A percentile compares a stretch with the other conserved stretches of the same genome.
Conservation (phyloP, 495 filamentous ascomycete species). For the Neurospora sp. region DNA sequence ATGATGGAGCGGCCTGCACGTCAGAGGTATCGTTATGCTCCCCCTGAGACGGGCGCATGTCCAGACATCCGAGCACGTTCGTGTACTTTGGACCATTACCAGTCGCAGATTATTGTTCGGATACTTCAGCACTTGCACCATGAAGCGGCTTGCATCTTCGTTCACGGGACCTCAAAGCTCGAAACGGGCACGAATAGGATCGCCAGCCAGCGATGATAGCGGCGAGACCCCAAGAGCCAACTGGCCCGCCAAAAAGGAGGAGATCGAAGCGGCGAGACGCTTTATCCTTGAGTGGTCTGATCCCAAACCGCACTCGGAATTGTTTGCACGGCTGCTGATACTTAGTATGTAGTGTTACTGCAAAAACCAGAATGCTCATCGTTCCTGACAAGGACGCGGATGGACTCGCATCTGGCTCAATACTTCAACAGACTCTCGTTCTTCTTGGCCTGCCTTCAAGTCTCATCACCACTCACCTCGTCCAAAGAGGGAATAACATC, state of each 20-base stretch:
- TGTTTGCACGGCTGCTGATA: constrained; percentile 4
- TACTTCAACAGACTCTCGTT: constrained; percentile 43
- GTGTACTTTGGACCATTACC: not conserved
- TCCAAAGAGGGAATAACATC: constrained; percentile 41
- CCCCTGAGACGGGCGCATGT: not conserved
- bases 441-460: constrained; percentile 36
- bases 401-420: constrained; percentile 48
- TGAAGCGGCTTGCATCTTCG: not conserved
- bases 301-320: not conserved
- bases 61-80: not conserved
- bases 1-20: not conserved
- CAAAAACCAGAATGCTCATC: constrained; percentile 32
- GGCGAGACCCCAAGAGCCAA: not conserved
- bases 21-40: not conserved
- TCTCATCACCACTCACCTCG: constrained; percentile 41
- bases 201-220: not conserved
- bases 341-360: constrained; percentile 3
- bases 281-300: constrained; percentile 46
- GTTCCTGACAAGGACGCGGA: constrained; percentile 55
- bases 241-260: not conserved
- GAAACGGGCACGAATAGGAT: not conserved
- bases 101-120: not conserved
- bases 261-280: constrained; percentile 6
- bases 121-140: not conserved
- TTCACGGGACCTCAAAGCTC: not conserved